Evolutionary conservation across 2,329 filamentous ascomycete genomes (phyloP), one percentile per base, ranked within the genome.

Genomic region (Xylariales sp.): DNA sequence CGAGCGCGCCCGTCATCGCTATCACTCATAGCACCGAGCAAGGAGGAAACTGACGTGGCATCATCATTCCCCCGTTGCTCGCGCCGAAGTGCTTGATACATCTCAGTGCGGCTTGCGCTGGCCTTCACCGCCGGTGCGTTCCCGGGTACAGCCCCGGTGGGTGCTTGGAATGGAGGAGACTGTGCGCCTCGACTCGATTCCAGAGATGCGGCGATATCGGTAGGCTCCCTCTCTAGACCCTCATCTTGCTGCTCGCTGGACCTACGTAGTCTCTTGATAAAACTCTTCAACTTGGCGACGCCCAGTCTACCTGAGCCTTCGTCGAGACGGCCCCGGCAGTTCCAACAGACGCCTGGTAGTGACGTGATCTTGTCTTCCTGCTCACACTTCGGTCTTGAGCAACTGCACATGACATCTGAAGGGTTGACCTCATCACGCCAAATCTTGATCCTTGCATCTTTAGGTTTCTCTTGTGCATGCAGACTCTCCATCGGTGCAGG

Each of bases 381-480:
- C 30, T 18, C 14, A 8, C 54, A 49, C 11, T 59, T 51, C 31
- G 54, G 56, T 16, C 47, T 49, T 5, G 56, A 53, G 38, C 57
- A 61, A 35, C 46, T 50, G 48, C 63, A 64, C 12, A 56, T 54
- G 15, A 53, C 50, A 24, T 51, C 53, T 33, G 61, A 56, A 16
- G 56, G 52, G 24, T 59, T 59, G 33, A 76, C 69, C 55, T 76
- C 73, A 37, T 57, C 56, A 39, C 67, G 66, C 73, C 73, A 77
- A 42, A 69, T 60, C 41, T 68, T 55, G 45, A 76, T 72, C 53
- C 65, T 63, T 34, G 45, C 40, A 28, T 50, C 41, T 40, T 52
- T 56, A 20, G 38, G 40, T 25, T 25, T 25, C 23, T 25, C 23
- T n/a, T n/a, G n/a, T n/a, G n/a, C n/a, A n/a, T n/a, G n/a, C n/a